Percentiles rank a stretch among this genome's conserved stretches.
These are phyloP conservation scores for Mycena alexandri DNA, from an alignment of 768 basidiomycete species.

Conservation along the genomic window DNA sequence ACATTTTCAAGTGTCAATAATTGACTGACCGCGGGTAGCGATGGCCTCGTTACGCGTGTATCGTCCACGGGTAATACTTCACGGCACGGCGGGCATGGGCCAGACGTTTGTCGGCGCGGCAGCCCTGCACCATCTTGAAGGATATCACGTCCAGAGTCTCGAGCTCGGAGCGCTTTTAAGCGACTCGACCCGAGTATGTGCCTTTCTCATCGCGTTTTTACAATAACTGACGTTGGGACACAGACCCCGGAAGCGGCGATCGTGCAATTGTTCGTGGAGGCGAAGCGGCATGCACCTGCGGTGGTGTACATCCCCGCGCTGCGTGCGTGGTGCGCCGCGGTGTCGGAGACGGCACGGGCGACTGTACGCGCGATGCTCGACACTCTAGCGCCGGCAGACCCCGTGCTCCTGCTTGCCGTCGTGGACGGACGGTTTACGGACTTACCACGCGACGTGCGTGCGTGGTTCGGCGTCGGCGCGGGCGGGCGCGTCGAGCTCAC, in stretches of 20 bases:
- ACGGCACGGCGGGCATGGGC: conserved; percentile 90
- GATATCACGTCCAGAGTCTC: conserved; percentile 93
- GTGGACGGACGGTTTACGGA: conserved; percentile 81
- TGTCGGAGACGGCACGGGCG: conserved; percentile 85
- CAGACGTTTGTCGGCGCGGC: conserved; percentile 93
- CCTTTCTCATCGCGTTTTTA: not conserved
- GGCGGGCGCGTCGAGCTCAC: conserved; percentile 80
- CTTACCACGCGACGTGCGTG: conserved; percentile 84
- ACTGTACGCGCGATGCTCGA: conserved; percentile 94
- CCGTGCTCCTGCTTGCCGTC: conserved; percentile 91
- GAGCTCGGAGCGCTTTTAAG: conserved; percentile 91
- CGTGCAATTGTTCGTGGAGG: conserved; percentile 95
- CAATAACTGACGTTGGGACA: conserved; percentile 18
- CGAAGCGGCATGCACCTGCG: conserved; percentile 96
- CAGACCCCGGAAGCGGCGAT: conserved; percentile 93
- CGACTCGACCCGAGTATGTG: conserved; percentile 87
- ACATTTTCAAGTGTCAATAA: not conserved
- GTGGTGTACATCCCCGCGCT: conserved; percentile 96
- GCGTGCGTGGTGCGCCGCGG: conserved; percentile 84
- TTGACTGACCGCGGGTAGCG: conserved; percentile 58
- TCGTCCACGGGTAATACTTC: conserved; percentile 87
- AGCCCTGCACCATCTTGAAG: conserved; percentile 93
- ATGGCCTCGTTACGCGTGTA: conserved; percentile 94
- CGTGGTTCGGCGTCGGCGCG: conserved; percentile 89
- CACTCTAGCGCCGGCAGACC: conserved; percentile 90